Conservation (phyloP, 2,329 filamentous ascomycete species). For the Knoxdaviesia capensis region DNA sequence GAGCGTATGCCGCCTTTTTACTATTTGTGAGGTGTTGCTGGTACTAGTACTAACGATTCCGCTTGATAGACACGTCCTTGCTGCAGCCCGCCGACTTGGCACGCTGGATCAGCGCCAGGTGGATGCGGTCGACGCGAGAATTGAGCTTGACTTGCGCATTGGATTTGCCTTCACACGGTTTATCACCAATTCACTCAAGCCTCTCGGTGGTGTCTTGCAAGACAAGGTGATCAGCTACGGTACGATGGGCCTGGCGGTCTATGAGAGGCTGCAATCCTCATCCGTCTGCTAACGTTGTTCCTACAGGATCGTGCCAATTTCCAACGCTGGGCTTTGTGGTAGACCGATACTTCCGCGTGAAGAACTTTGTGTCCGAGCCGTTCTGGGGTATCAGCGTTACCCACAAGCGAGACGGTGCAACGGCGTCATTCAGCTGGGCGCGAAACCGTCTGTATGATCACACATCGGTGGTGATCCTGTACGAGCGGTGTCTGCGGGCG, state of each 20-base stretch:
- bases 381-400: conserved; percentile 87
- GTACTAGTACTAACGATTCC: conserved; percentile 3
- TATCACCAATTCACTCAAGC: conserved; percentile 58
- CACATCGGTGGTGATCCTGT: conserved; percentile 58
- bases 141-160: conserved; percentile 82
- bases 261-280: background rate
- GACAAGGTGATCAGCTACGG: conserved; percentile 63
- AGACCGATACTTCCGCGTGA: conserved; percentile 82
- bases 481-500: conserved; percentile 64
- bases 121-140: conserved; percentile 69
- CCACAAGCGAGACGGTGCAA: conserved; percentile 56
- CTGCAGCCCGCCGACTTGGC: conserved; percentile 58
- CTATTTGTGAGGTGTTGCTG: conserved; percentile 1
- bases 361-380: conserved; percentile 77
- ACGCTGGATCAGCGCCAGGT: conserved; percentile 71
- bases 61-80: conserved; percentile 53
- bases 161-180: conserved; percentile 85
- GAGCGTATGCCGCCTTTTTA: conserved; percentile 32
- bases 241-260: conserved; percentile 14
- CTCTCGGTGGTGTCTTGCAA: conserved; percentile 45
- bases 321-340: conserved; percentile 94
- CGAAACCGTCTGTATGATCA: conserved; percentile 75
- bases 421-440: conserved; percentile 70
- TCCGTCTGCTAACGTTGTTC: background rate
- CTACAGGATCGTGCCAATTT: conserved; percentile 73